Conservation (phyloP, 2,329 filamentous ascomycete genomes). For the Cladosporium austrohemisphaericum region DNA sequence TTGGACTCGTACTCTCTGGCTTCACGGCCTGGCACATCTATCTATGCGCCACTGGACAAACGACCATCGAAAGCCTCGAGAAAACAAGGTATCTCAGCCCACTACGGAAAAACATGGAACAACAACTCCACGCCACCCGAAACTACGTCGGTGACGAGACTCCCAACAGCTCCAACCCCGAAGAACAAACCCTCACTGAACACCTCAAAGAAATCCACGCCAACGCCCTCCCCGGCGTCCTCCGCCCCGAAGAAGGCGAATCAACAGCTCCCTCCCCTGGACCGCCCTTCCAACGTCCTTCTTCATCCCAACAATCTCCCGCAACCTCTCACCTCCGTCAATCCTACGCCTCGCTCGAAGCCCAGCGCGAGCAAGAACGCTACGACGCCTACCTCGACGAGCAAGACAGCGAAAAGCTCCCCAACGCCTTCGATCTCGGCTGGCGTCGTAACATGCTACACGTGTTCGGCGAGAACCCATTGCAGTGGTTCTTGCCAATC, state of each 20-base stretch:
- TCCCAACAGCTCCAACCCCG: not conserved
- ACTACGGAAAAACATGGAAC: conserved; percentile 60
- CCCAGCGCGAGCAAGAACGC: conserved; percentile 60
- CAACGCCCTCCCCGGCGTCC: conserved; percentile 75
- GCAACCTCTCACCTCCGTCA: conserved; percentile 42
- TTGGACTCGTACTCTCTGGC: conserved; percentile 79
- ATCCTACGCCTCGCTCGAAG: conserved; percentile 57
- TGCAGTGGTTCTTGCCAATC: conserved; percentile 76
- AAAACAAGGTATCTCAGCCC: conserved; percentile 91
- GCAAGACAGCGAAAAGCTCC: conserved; percentile 79
- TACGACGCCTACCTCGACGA: conserved; percentile 85
- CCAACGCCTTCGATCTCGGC: conserved; percentile 90
- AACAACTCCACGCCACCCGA: conserved; percentile 18
- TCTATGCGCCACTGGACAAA: conserved; percentile 73
- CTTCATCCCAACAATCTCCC: conserved; percentile 32
- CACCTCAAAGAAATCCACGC: conserved; percentile 78
- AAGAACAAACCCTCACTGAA: conserved; percentile 51
- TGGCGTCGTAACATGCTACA: conserved; percentile 74
- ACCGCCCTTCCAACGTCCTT: conserved; percentile 25
- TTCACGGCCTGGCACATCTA: conserved; percentile 92
- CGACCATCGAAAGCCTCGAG: conserved; percentile 93
- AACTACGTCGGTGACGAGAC: conserved; percentile 44
- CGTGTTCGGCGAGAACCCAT: conserved; percentile 70
- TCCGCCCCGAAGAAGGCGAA: conserved; percentile 77
- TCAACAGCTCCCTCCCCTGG: conserved; percentile 35